Conservation (phyloP, 1,284 basidiomycete genomes). For the Sporisorium exsertum region DNA sequence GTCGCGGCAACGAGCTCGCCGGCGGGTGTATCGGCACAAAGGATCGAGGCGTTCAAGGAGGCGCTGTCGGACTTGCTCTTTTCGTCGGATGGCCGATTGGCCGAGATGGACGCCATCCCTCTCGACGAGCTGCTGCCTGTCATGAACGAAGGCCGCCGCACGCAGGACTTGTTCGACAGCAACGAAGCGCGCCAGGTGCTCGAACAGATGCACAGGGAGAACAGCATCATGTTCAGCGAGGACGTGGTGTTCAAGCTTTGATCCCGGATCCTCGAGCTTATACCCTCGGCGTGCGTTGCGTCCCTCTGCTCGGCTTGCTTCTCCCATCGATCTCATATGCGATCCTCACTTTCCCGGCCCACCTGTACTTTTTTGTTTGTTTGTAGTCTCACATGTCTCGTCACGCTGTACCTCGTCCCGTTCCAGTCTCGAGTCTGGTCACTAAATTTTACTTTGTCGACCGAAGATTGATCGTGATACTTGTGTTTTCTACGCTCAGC, state of each 20-base stretch:
- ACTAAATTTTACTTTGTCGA: background rate
- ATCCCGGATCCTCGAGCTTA: conserved; percentile 3
- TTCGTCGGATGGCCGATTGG: conserved; percentile 68
- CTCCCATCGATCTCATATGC: no score
- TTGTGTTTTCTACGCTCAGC: background rate
- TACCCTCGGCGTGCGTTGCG: conserved; percentile 21
- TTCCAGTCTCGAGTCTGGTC: background rate
- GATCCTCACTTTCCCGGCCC: background rate
- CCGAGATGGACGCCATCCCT: conserved; percentile 78
- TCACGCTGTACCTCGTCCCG: background rate
- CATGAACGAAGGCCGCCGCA: conserved; percentile 82
- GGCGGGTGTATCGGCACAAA: conserved; percentile 24
- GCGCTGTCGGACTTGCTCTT: conserved; percentile 76
- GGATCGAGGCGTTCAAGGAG: conserved; percentile 70
- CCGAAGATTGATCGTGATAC: background rate
- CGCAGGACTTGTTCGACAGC: conserved; percentile 80
- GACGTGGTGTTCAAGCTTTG: conserved; percentile 51
- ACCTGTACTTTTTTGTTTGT: background rate
- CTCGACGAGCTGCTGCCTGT: conserved; percentile 79
- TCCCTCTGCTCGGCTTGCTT: no score
- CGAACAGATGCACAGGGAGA: conserved; percentile 79
- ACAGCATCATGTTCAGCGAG: conserved; percentile 82
- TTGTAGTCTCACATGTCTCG: background rate
- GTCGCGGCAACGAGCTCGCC: conserved; percentile 19
- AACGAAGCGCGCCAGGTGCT: conserved; percentile 78